Evolutionary conservation across 2,329 filamentous ascomycete genomes (phyloP).

Genomic region (Alternaria arbusti): DNA sequence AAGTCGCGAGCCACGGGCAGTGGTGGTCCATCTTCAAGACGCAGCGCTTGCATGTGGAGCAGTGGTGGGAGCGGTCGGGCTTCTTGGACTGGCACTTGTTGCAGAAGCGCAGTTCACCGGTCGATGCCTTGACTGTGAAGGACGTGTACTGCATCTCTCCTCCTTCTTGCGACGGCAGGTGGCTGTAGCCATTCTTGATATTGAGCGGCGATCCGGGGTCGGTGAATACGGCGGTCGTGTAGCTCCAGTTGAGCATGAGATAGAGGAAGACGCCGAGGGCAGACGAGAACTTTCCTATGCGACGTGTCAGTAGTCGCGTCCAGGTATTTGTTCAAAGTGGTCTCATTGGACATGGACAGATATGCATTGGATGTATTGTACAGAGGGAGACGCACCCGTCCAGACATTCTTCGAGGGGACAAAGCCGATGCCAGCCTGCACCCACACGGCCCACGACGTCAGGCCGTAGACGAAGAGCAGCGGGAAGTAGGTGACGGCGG

Average conservation of each 20-base stretch:
- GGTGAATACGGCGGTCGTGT: constrained; percentile 92
- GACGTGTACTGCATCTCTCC: constrained; percentile 65
- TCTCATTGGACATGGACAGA: background rate
- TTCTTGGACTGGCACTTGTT: constrained; percentile 97
- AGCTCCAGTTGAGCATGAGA: constrained; percentile 81
- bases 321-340: background rate
- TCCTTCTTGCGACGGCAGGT: constrained; percentile 75
- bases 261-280: constrained; percentile 74
- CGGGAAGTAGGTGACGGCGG: constrained; percentile 81
- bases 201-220: constrained; percentile 74
- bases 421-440: constrained; percentile 74
- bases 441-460: constrained; percentile 94
- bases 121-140: constrained; percentile 86
- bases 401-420: constrained; percentile 42
- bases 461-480: constrained; percentile 85
- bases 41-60: constrained; percentile 90
- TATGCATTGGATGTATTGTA: background rate
- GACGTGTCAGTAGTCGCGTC: constrained; percentile 28
- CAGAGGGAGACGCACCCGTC: constrained; percentile 38
- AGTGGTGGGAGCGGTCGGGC: constrained; percentile 95
- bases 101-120: constrained; percentile 86
- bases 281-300: constrained; percentile 57
- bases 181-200: constrained; percentile 69
- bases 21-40: constrained; percentile 99
- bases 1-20: constrained; percentile 96